These are phyloP conservation scores for Elymus sibiricus DNA, from an alignment of 176 grass and related monocot species.

Conservation along the genomic window DNA sequence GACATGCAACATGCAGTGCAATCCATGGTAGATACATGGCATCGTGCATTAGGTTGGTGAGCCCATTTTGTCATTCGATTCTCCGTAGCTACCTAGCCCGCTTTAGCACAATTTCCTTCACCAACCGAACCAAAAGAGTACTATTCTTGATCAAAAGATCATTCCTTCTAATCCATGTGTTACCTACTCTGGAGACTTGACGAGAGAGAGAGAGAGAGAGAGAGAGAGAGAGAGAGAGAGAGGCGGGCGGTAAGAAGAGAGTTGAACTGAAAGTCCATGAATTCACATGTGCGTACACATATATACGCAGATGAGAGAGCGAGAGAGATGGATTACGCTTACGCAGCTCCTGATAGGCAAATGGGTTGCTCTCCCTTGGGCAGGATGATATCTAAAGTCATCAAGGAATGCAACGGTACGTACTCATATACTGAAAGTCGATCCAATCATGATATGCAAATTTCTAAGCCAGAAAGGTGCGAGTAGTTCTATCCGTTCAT, in stretches of 20 bases:
- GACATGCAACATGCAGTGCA: background rate
- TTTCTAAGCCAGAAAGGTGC: background rate
- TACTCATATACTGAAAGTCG: background rate
- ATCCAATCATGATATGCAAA: background rate
- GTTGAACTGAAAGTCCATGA: background rate
- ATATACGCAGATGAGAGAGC: slow-evolving; percentile 1
- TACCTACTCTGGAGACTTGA: background rate
- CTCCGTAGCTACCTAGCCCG: background rate
- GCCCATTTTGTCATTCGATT: slow-evolving; percentile 13
- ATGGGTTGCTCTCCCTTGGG: slow-evolving; percentile 25
- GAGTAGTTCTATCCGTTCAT: background rate
- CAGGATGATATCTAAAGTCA: slow-evolving; percentile 23
- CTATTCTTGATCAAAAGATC: slow-evolving; percentile 4
- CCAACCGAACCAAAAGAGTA: background rate
- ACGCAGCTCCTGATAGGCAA: background rate
- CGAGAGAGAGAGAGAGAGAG: background rate
- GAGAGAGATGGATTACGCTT: slow-evolving; percentile 24
- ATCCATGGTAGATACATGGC: background rate
- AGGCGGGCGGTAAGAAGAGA: background rate
- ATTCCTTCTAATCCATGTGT: background rate
- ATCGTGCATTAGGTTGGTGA: background rate
- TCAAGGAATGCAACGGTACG: slow-evolving; percentile 23
- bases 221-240: background rate
- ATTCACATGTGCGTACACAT: background rate
- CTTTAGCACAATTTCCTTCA: slow-evolving; percentile 4